Evolutionary conservation across 768 basidiomycete species (phyloP).

Genomic region (Solioccasus polychromus): DNA sequence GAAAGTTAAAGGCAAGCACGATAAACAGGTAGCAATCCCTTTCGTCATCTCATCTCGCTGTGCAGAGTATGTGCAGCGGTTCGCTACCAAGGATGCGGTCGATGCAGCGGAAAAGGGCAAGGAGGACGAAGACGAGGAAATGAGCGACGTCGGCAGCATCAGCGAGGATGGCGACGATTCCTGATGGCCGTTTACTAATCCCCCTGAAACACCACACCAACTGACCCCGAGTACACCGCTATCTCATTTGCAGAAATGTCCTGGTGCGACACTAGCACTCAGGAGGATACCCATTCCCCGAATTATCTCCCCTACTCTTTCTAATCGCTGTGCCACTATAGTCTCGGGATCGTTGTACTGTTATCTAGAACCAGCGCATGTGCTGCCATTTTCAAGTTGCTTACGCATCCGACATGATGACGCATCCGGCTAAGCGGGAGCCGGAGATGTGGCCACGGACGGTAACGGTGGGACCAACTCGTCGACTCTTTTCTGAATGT

Average conservation of each 20-base stretch:
- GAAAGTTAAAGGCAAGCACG: slow-evolving; percentile 79
- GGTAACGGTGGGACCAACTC: slow-evolving; percentile 51
- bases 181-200: slow-evolving; percentile 19
- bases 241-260: slow-evolving; percentile 16
- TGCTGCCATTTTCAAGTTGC: slow-evolving; percentile 2
- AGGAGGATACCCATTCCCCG: slow-evolving; percentile 28
- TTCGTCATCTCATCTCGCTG: slow-evolving; percentile 1
- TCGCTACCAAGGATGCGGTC: slow-evolving; percentile 86
- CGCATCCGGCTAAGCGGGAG: slow-evolving; percentile 14
- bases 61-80: slow-evolving; percentile 94
- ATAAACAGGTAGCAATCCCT: background rate
- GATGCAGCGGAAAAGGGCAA: slow-evolving; percentile 66
- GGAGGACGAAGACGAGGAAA: slow-evolving; percentile 76
- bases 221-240: slow-evolving; percentile 11
- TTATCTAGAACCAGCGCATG: slow-evolving; percentile 29
- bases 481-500: slow-evolving; percentile 74
- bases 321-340: slow-evolving; percentile 22
- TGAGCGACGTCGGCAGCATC: slow-evolving; percentile 85
- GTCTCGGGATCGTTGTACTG: slow-evolving; percentile 29
- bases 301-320: slow-evolving; percentile 14
- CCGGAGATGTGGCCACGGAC: slow-evolving; percentile 27
- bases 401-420: background rate
- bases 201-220: slow-evolving; percentile 11
- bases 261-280: slow-evolving; percentile 14
- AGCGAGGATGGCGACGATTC: slow-evolving; percentile 56